Percentiles rank a stretch among this genome's conserved stretches.
These are phyloP conservation scores for Fraxinus ornus DNA, from an alignment of 305 asterid genomes.

Conservation along the genomic window DNA sequence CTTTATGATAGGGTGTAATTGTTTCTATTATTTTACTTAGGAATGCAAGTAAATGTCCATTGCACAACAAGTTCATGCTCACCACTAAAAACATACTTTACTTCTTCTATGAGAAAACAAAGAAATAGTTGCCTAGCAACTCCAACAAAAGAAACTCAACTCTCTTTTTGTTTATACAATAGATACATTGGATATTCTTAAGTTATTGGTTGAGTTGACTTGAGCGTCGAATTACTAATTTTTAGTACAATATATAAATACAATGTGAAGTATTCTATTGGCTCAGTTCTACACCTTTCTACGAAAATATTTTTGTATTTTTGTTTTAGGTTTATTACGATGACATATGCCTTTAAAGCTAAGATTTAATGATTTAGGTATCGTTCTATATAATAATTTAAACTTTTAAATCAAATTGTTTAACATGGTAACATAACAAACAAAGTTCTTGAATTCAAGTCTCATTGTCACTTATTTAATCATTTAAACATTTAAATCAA, in stretches of 20 bases:
- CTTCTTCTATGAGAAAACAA: not conserved
- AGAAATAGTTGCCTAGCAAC: not conserved
- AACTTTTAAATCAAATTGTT: too few species aligned
- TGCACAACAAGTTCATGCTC: slow-evolving; percentile 6
- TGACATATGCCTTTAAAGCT: not conserved
- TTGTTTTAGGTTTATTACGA: not conserved
- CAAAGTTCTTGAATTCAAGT: too few species aligned
- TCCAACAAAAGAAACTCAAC: slow-evolving; percentile 7
- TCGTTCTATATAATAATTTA: not conserved
- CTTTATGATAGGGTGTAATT: not conserved
- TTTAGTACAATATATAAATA: not conserved
- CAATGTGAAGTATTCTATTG: not conserved
- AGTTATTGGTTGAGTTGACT: not conserved
- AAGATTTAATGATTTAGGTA: not conserved
- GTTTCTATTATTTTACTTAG: too few species aligned
- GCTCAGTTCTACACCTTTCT: not conserved
- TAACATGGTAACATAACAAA: too few species aligned
- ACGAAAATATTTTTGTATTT: too few species aligned
- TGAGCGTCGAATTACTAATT: not conserved
- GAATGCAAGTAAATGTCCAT: not conserved
- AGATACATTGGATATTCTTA: not conserved
- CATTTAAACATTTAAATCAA: too few species aligned
- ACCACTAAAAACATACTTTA: slow-evolving; percentile 12
- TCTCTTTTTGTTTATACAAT: not conserved
- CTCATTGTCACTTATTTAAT: not conserved